Evolutionary conservation across 164 flowering plant species (phyloP), one percentile per base, ranked within the genome.

Genomic region (Hamamelis virginiana): DNA sequence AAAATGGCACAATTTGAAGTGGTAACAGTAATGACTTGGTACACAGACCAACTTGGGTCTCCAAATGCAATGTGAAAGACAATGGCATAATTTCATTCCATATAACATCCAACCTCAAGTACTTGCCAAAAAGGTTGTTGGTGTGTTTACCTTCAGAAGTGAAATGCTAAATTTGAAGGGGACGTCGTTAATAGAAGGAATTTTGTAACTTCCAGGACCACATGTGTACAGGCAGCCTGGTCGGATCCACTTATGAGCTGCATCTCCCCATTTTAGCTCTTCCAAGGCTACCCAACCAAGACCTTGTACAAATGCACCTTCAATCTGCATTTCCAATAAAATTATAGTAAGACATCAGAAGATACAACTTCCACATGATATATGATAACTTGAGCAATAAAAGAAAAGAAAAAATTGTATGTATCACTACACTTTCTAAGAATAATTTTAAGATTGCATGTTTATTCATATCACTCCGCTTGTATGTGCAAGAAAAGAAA

Each of bases 251-350:
- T 84, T 90, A 74, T 92, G 99, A 57, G 89, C 96, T 47, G 86
- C 75, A 82, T 92, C 98, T 28, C 99, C 99, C 98, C 99, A 92
- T 80, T 95, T 95, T 19, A 95, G 80, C 79, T 92, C 99, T 73
- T 95, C 99, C 74, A 95, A 68, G 14, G 99, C 96, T 70, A 82
- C 85, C 99, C 99, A 95, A 52, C 99, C 99, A 64, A 95, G 64
- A 63, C 98, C 99, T 83, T 95, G 99, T 25, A 95, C 61, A 71
- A 95, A 95, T 47, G 98, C 99, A 60, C 99, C 99, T 86, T 95
- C 99, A 67, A 95, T 84, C 99, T 95, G 88, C 61, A 64, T 21
- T n/a, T 8, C 22, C 5, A 67, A 46, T 33, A 11, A 15, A 48
- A 23, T 28, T 1, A 28, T 26, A 12, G 11, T 62, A 43, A 22